These are phyloP conservation scores for Curvularia sp. DNA, from an alignment of 2,329 filamentous ascomycete genomes.

Conservation along the genomic window DNA sequence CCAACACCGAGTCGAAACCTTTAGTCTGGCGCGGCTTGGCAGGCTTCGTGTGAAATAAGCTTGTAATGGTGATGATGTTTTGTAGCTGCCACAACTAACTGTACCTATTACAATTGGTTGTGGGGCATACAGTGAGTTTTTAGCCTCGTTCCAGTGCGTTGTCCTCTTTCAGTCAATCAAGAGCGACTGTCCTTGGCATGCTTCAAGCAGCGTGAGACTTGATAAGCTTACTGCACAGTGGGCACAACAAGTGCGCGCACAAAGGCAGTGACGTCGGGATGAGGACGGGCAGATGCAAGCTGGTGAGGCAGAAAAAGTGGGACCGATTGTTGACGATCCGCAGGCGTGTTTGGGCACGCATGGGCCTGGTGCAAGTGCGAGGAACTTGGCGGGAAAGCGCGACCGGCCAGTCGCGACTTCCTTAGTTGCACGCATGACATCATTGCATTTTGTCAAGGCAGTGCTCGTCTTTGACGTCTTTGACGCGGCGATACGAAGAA, in stretches of 20 bases:
- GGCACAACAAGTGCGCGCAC: not conserved
- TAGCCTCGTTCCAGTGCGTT: not conserved
- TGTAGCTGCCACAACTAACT: no score
- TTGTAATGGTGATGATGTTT: not conserved
- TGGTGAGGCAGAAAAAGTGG: slow-evolving; percentile 1
- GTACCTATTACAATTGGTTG: not conserved
- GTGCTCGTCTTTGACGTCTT: not conserved
- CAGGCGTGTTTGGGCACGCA: not conserved
- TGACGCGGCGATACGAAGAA: not conserved
- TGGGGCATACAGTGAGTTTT: not conserved
- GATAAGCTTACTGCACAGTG: not conserved
- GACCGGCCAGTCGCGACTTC: not conserved
- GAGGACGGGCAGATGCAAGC: not conserved
- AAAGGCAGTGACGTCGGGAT: not conserved
- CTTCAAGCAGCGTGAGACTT: not conserved
- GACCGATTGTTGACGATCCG: not conserved
- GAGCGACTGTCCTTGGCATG: not conserved
- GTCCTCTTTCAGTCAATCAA: not conserved
- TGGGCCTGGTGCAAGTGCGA: not conserved
- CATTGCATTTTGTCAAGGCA: not conserved
- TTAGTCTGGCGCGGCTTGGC: not conserved
- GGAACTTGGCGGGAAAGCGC: not conserved
- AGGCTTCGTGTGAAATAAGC: not conserved
- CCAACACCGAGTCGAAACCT: no score
- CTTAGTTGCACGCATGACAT: not conserved